A percentile compares a stretch with the other conserved stretches of the same genome.
phyloP scores from a whole-genome alignment of 2,329 filamentous ascomycete genomes.

The Aspergillus phoenicis region DNA sequence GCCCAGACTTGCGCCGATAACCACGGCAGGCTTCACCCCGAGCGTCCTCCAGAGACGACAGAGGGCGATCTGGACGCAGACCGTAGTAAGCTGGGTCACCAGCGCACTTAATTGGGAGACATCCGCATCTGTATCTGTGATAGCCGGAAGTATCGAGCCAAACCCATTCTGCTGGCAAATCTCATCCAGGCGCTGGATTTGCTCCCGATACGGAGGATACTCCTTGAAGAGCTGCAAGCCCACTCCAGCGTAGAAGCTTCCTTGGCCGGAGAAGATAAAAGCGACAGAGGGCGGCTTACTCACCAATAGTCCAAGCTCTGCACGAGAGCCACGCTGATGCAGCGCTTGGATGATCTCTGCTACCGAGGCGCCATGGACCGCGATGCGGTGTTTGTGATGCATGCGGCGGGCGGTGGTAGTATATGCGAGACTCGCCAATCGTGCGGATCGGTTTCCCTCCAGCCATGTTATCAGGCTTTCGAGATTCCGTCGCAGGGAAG shows the following conservation, averaged over 20 bases:
- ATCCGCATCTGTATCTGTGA: too few species aligned
- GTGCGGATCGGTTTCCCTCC: slow-evolving; percentile 27
- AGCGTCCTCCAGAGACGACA: slow-evolving; percentile 30
- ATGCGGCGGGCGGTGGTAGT: slow-evolving; percentile 61
- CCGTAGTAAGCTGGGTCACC: too few species aligned
- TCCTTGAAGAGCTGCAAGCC: not conserved
- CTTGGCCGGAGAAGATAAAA: slow-evolving; percentile 46
- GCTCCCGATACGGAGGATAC: too few species aligned
- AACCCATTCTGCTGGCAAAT: slow-evolving; percentile 7
- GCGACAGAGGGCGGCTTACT: slow-evolving; percentile 22
- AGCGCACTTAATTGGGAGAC: too few species aligned
- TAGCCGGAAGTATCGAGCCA: too few species aligned
- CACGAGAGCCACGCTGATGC: not conserved
- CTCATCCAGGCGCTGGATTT: slow-evolving; percentile 28
- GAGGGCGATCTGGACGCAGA: too few species aligned
- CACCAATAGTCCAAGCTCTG: not conserved
- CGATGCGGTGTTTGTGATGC: slow-evolving; percentile 30
- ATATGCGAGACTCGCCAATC: slow-evolving; percentile 61
- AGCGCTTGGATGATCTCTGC: slow-evolving; percentile 33
- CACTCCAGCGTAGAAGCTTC: slow-evolving; percentile 7
- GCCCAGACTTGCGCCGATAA: slow-evolving; percentile 53
- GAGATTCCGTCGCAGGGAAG: slow-evolving; percentile 51
- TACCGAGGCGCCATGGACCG: not conserved
- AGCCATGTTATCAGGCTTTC: slow-evolving; percentile 49
- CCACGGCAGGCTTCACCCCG: slow-evolving; percentile 48